A percentile compares a stretch with the other conserved stretches of the same genome.
phyloP scores from a whole-genome alignment of 2,329 filamentous ascomycete species.

The Verticillium nubilum region DNA sequence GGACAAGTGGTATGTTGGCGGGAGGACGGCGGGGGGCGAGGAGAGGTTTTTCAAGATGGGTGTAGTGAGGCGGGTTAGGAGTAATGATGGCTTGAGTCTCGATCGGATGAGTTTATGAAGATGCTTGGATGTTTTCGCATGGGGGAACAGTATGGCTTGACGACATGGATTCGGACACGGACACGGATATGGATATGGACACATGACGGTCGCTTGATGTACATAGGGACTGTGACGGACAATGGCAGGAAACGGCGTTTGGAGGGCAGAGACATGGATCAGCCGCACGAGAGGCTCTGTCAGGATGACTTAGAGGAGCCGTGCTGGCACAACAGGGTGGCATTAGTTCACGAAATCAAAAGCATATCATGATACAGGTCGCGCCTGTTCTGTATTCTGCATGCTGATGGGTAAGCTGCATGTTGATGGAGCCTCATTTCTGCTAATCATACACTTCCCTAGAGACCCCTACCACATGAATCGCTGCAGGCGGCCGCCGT shows the following conservation, averaged over 20 bases:
- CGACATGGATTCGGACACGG: neutral
- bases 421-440: neutral
- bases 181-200: neutral
- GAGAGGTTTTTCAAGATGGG: conserved; percentile 78
- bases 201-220: neutral
- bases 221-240: neutral
- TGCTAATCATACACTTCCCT: neutral
- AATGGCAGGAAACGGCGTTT: neutral
- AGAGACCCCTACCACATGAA: conserved; percentile 67
- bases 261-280: neutral
- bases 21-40: conserved; percentile 69
- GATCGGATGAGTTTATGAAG: conserved; percentile 68
- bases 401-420: too few relatives aligned
- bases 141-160: too few relatives aligned
- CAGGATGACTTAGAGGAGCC: neutral
- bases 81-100: conserved; percentile 68
- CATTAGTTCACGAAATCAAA: neutral
- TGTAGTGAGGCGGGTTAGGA: conserved; percentile 66
- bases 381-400: neutral
- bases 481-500: conserved; percentile 57
- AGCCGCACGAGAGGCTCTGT: neutral
- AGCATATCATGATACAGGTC: neutral
- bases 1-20: conserved; percentile 80
- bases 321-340: neutral
- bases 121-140: neutral